Evolutionary conservation across 2,329 filamentous ascomycete species (phyloP).

Genomic region (Alternaria sp.): DNA sequence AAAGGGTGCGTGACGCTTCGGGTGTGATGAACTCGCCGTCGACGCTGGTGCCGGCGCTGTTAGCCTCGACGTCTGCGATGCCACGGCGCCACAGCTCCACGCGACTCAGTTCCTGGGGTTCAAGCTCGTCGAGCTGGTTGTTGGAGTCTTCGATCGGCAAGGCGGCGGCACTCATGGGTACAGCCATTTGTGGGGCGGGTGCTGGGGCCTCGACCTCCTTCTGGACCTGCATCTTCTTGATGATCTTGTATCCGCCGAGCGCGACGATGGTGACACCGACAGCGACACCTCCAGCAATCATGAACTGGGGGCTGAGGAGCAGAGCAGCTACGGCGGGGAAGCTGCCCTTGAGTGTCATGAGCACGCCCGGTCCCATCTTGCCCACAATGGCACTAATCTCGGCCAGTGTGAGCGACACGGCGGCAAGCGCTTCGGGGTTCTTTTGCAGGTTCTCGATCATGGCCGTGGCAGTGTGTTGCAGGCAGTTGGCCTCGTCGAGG

Average conservation of each 20-base stretch:
- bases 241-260: slow-evolving; percentile 96
- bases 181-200: slow-evolving; percentile 19
- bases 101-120: slow-evolving; percentile 63
- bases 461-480: slow-evolving; percentile 82
- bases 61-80: slow-evolving; percentile 65
- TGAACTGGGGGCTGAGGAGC: slow-evolving; percentile 88
- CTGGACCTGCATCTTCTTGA: slow-evolving; percentile 77
- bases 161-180: slow-evolving; percentile 24
- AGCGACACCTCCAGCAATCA: slow-evolving; percentile 88
- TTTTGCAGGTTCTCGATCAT: slow-evolving; percentile 83
- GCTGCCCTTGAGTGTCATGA: slow-evolving; percentile 77
- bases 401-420: slow-evolving; percentile 89
- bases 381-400: slow-evolving; percentile 84
- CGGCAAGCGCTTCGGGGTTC: slow-evolving; percentile 90
- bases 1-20: slow-evolving; percentile 58
- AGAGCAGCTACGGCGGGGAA: slow-evolving; percentile 88
- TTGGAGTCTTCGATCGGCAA: slow-evolving; percentile 25
- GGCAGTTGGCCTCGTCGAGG: slow-evolving; percentile 85
- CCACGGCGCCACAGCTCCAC: slow-evolving; percentile 71
- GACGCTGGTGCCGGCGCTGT: slow-evolving; percentile 66
- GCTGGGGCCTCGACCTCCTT: slow-evolving; percentile 45
- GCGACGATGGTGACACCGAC: slow-evolving; percentile 95
- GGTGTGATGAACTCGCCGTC: slow-evolving; percentile 73
- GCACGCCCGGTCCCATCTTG: slow-evolving; percentile 84
- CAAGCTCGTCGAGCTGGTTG: slow-evolving; percentile 63